Evolutionary conservation across 1,284 basidiomycete species (phyloP).

Genomic region (Thecaphora thlaspeos): DNA sequence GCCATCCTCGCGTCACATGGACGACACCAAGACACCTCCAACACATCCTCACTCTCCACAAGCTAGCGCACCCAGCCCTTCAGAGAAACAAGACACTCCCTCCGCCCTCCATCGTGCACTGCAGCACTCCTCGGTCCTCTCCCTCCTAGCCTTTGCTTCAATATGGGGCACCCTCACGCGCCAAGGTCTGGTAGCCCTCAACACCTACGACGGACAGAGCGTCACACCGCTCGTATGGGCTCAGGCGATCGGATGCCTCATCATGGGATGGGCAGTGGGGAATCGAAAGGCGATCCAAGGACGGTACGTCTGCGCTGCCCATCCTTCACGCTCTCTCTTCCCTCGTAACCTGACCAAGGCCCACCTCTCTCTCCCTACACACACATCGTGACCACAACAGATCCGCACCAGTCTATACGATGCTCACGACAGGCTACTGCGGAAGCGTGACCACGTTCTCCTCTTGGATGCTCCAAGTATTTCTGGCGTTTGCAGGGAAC

Average conservation of each 20-base stretch:
- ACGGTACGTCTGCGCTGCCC: constrained; percentile 7
- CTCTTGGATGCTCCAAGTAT: constrained; percentile 86
- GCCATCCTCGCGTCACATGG: too few species aligned
- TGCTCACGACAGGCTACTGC: constrained; percentile 88
- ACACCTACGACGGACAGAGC: constrained; percentile 70
- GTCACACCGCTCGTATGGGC: constrained; percentile 83
- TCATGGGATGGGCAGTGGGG: constrained; percentile 67
- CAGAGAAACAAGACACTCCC: too few species aligned
- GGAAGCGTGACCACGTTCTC: constrained; percentile 96
- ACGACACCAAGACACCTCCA: too few species aligned
- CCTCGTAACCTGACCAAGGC: background rate
- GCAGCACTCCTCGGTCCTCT: constrained; percentile 41
- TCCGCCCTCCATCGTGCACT: too few species aligned
- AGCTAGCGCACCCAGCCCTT: too few species aligned
- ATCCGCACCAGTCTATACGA: constrained; percentile 70
- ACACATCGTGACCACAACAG: background rate
- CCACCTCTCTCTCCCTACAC: background rate
- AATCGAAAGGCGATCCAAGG: constrained; percentile 35
- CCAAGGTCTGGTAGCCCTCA: constrained; percentile 58
- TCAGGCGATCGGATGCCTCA: constrained; percentile 82
- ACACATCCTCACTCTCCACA: too few species aligned
- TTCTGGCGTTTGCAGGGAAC: constrained; percentile 79
- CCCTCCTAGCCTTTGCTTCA: constrained; percentile 54
- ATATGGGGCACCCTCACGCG: constrained; percentile 59
- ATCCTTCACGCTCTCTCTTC: too few species aligned